Evolutionary conservation across 352 stramenopile genomes (phyloP), one percentile per base, ranked within the genome.

Genomic region (Phytopythium vexans): DNA sequence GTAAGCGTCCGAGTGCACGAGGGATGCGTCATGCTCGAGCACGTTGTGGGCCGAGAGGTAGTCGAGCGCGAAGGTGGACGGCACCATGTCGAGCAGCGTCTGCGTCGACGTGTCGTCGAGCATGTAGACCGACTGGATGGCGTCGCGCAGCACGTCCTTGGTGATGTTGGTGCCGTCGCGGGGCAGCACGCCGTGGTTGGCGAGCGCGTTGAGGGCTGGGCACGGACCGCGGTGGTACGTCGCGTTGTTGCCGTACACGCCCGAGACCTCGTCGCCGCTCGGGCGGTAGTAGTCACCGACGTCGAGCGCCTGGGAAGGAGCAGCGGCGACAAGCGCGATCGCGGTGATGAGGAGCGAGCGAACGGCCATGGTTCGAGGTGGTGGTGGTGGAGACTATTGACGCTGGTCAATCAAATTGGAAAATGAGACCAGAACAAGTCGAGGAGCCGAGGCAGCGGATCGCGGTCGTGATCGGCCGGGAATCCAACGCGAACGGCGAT

Each of bases 131-230:
- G 56, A 54, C 52, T 61, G 57, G 15, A 73, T 56, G 12, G 58
- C 62, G 7, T 45, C 49, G 12, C 54, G 48, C 36, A 71, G 38
- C 15, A 44, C 54, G 8, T 59, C 45, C 27, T 62, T 52, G 12
- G 60, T 77, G 41, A 79, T 54, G 46, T 77, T 70, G 55, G 70
- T 68, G 57, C 73, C 71, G 34, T 64, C 62, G 54, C 76, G 71
- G 1, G 72, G 66, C 49, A 86, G 52, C 58, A 77, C 54, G 12
- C 72, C 70, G 49, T 86, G 72, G 64, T 86, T 82, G 35, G 74
- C 71, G 15, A 85, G 62, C 15, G 66, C 38, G 41, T 82, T 85
- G 14, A 85, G 35, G 3, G 46, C 68, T 4, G 74, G 74, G 44
- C 74, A 85, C 3, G 74, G 73, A 34, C 53, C 54, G 21, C 60